Conservation (phyloP, 176 grass and related monocot species). For the Guadua angustifolia region DNA sequence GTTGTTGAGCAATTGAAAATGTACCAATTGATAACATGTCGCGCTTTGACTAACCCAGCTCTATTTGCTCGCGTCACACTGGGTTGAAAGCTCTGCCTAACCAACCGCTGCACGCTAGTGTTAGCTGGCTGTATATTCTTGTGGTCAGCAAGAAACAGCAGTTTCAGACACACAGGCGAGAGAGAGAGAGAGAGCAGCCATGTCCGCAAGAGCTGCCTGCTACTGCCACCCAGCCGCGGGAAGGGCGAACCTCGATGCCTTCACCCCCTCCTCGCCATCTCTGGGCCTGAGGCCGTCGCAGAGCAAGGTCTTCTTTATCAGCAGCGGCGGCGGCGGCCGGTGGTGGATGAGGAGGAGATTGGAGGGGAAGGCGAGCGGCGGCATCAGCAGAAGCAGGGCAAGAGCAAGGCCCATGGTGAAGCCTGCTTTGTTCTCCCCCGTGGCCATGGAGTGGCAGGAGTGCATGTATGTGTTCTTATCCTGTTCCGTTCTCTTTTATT, state of each 20-base stretch:
- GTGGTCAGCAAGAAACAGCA: slow-evolving; percentile 34
- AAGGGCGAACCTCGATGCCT: neutral
- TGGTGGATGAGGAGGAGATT: slow-evolving; percentile 52
- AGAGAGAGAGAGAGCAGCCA: slow-evolving; percentile 25
- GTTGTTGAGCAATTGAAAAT: neutral
- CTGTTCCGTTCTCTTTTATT: neutral
- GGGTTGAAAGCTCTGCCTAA: slow-evolving; percentile 23
- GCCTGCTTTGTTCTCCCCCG: slow-evolving; percentile 46
- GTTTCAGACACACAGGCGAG: neutral
- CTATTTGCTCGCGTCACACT: neutral
- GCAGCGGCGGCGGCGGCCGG: slow-evolving; percentile 42
- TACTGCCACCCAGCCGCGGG: slow-evolving; percentile 39
- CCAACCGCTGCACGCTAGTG: neutral
- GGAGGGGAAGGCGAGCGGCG: slow-evolving; percentile 35
- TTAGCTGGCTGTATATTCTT: slow-evolving; percentile 4
- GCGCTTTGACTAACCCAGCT: neutral
- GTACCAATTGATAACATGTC: neutral
- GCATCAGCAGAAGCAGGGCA: slow-evolving; percentile 16
- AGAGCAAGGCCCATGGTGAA: neutral
- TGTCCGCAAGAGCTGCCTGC: slow-evolving; percentile 45
- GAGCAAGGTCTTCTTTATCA: slow-evolving; percentile 33
- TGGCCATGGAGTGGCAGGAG: slow-evolving; percentile 62
- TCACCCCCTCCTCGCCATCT: slow-evolving; percentile 18
- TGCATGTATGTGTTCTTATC: slow-evolving; percentile 36
- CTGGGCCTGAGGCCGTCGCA: slow-evolving; percentile 34